Percentiles rank a stretch among this genome's conserved stretches.
Evolutionary conservation across 2,329 filamentous ascomycete genomes (phyloP).

Genomic region (Fusarium piperis): DNA sequence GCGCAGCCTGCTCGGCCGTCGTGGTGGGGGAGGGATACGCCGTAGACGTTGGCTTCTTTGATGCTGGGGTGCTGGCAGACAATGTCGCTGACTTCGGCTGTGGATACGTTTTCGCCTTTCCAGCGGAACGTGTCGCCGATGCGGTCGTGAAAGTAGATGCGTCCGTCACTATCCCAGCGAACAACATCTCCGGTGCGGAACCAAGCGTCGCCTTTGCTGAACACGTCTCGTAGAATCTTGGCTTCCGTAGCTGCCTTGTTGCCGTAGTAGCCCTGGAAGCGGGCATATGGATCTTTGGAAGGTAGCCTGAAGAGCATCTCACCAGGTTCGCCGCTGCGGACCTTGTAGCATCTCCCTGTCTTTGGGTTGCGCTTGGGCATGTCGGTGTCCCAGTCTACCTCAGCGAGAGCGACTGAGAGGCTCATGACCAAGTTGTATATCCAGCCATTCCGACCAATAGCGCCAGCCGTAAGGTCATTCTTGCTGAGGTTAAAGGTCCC

Average conservation of each 20-base stretch:
- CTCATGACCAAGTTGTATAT: constrained; percentile 67
- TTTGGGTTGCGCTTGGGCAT: constrained; percentile 71
- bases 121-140: constrained; percentile 82
- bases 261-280: constrained; percentile 85
- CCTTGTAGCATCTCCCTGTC: constrained; percentile 74
- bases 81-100: constrained; percentile 81
- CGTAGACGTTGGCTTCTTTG: constrained; percentile 86
- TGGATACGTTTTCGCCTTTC: constrained; percentile 87
- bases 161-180: constrained; percentile 74
- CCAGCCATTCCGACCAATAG: constrained; percentile 77
- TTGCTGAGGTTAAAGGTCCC: constrained; percentile 77
- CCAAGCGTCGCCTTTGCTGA: constrained; percentile 80
- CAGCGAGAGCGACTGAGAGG: constrained; percentile 65
- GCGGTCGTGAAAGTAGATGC: constrained; percentile 82
- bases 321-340: constrained; percentile 70
- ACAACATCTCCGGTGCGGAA: constrained; percentile 88
- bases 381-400: constrained; percentile 77
- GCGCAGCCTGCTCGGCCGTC: constrained; percentile 88
- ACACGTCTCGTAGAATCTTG: constrained; percentile 80
- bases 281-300: constrained; percentile 66
- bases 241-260: constrained; percentile 75
- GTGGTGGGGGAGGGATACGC: constrained; percentile 80
- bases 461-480: constrained; percentile 79
- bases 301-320: constrained; percentile 81
- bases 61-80: constrained; percentile 74